These are phyloP conservation scores for California macrophylla DNA, from an alignment of 441 rosid genomes.

Conservation along the genomic window DNA sequence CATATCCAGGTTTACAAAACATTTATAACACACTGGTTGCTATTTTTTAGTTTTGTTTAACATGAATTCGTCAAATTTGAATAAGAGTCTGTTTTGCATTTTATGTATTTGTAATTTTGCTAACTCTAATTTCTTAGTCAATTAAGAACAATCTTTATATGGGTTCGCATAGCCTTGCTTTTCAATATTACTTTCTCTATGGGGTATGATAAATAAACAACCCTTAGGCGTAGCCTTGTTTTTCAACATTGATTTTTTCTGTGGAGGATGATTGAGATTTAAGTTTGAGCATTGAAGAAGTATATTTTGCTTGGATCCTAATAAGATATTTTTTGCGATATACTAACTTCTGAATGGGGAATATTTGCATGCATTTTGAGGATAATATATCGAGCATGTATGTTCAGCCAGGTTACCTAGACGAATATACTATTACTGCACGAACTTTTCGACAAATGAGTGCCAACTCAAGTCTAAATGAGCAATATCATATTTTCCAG, in stretches of 20 bases:
- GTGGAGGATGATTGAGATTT: background rate
- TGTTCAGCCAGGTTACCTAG: background rate
- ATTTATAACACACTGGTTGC: background rate
- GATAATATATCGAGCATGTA: background rate
- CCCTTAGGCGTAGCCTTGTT: no score
- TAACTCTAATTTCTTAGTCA: background rate
- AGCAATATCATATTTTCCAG: background rate
- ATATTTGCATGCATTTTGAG: background rate
- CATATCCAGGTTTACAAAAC: conserved; percentile 43
- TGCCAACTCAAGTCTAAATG: background rate
- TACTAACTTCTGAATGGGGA: background rate
- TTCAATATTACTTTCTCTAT: background rate
- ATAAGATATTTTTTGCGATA: background rate
- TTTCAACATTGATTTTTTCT: background rate
- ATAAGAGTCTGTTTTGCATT: background rate
- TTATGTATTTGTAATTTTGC: background rate
- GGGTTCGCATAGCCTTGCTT: background rate
- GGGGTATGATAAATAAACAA: background rate
- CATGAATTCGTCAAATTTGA: background rate
- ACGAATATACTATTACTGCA: background rate
- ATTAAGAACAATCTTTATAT: background rate
- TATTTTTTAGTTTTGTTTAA: background rate
- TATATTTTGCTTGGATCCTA: background rate
- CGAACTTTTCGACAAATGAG: background rate
- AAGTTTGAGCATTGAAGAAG: background rate